Evolutionary conservation across 768 basidiomycete species (phyloP), one percentile per base, ranked within the genome.

Genomic region (Mycena floridula): DNA sequence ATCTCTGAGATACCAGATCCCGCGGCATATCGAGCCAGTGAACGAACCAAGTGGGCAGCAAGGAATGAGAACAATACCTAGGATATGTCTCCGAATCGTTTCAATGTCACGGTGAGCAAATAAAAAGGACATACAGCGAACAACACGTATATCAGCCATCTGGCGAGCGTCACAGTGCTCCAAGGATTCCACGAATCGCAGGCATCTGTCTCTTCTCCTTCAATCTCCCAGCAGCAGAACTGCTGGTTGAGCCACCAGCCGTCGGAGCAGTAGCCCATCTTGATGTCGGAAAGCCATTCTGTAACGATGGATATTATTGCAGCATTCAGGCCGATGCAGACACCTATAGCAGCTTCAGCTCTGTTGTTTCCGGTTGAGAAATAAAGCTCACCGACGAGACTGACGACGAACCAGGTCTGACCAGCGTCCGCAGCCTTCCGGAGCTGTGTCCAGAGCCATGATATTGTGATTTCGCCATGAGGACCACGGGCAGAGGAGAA

Each of bases 171-270:
- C 48, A 85, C 69, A 44, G 74, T 67, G 58, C 90, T 82, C 96
- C 96, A 98, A 30, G 84, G 67, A 60, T 84, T 81, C 96, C 96
- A 99, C 37, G 89, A 92, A 4, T 86, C 76, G 61, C 96, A 99
- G 12, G 77, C 82, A 44, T 82, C 85, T 15, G 79, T 74, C 51
- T 84, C 87, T 37, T 84, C 84, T 5, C 71, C 75, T 50, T 92
- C 90, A 44, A 97, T 82, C 59, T 97, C 96, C 85, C 94, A 93
- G 59, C 96, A 99, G 65, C 96, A 99, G 61, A 97, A 97, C 57
- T 96, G 89, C 55, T 92, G 84, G 63, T 94, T 96, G 44, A 99
- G 62, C 95, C 96, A 99, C 96, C 96, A 99, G 1, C 90, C 94
- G 52, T 93, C 90, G 3, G 80, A 74, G 65, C 96, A 99, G 58